Evolutionary conservation across 192 early-diverging fungal species (phyloP), one percentile per base, ranked within the genome.

Genomic region (Coemansia sp.): DNA sequence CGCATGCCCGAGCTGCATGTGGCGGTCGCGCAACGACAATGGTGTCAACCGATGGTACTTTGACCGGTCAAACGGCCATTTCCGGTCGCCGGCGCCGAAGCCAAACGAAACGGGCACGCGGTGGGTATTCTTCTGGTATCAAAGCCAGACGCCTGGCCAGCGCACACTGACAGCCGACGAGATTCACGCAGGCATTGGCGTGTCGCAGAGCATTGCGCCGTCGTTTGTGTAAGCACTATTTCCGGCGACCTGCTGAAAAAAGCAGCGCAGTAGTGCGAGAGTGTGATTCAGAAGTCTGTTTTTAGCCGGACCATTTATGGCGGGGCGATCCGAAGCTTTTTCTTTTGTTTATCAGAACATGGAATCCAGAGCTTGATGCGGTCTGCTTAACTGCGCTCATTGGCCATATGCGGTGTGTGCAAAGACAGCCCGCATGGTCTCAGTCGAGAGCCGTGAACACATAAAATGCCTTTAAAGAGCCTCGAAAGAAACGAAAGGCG

Each of bases 41-140:
- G 87, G 85, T 0, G 92, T 97, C 5, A 97, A 97, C 61, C 90
- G 89, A 61, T 97, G 95, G 95, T 97, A 97, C 38, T 97, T 94
- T 86, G 92, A 95, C 42, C 79, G 90, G n/a, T 83, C 84, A 3
- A 79, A 84, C 55, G 94, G 94, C n/a, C 88, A 88, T 46, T 40
- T 84, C 7, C 50, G 75, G 25, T 65, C 91, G 46, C 42, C 31
- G n/a, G 68, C 58, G 3, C 54, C 44, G 48, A 11, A 25, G 34
- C 38, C 31, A 11, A 49, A 19, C 7, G 44, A 50, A 34, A 25
- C n/a, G 22, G 85, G 79, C 12, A 79, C 80, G 5, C 70, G 87
- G 11, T 97, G 94, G 94, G 86, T 86, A 34, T 79, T 93, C 45
- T 97, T 97, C 66, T 97, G 91, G 90, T 65, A 67, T 39, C 57